Conservation (phyloP, 1,284 basidiomycete genomes). For the Somion occarium region DNA sequence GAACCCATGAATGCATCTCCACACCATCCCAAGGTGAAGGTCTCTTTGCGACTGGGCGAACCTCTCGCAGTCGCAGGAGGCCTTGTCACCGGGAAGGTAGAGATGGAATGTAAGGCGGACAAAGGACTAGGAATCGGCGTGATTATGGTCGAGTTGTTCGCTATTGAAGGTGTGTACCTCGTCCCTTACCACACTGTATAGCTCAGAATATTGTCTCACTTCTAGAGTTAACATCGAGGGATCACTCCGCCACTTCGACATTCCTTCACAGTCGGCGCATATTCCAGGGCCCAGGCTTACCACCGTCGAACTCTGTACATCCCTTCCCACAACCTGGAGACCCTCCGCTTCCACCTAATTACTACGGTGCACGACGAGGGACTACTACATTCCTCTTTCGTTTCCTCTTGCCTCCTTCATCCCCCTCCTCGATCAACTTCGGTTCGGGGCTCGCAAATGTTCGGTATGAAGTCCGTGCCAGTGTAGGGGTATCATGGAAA, state of each 20-base stretch:
- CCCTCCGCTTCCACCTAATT: slow-evolving; percentile 52
- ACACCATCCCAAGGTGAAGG: slow-evolving; percentile 69
- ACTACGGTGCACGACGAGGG: slow-evolving; percentile 66
- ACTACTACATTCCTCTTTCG: slow-evolving; percentile 71
- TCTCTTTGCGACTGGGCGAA: slow-evolving; percentile 54
- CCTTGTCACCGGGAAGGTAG: slow-evolving; percentile 65
- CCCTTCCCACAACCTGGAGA: slow-evolving; percentile 49
- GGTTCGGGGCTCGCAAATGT: slow-evolving; percentile 61
- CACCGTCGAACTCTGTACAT: slow-evolving; percentile 74
- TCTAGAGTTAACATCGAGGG: slow-evolving; percentile 66
- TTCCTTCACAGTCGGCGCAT: slow-evolving; percentile 64
- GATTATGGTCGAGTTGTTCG: slow-evolving; percentile 73
- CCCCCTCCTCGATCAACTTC: slow-evolving; percentile 66
- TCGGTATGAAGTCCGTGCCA: slow-evolving; percentile 65
- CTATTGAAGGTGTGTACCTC: slow-evolving; percentile 54
- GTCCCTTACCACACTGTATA: not conserved
- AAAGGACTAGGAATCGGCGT: slow-evolving; percentile 63
- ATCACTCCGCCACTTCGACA: slow-evolving; percentile 71
- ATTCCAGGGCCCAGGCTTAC: slow-evolving; percentile 75
- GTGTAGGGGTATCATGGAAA: slow-evolving; percentile 67
- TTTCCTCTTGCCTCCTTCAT: slow-evolving; percentile 57
- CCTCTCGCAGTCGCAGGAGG: slow-evolving; percentile 58
- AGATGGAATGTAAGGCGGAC: slow-evolving; percentile 71
- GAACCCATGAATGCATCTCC: slow-evolving; percentile 75
- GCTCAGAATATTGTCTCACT: slow-evolving; percentile 9